Evolutionary conservation across 805 yeast species (phyloP), one percentile per base, ranked within the genome.

Genomic region (Kuraishia hungarica): DNA sequence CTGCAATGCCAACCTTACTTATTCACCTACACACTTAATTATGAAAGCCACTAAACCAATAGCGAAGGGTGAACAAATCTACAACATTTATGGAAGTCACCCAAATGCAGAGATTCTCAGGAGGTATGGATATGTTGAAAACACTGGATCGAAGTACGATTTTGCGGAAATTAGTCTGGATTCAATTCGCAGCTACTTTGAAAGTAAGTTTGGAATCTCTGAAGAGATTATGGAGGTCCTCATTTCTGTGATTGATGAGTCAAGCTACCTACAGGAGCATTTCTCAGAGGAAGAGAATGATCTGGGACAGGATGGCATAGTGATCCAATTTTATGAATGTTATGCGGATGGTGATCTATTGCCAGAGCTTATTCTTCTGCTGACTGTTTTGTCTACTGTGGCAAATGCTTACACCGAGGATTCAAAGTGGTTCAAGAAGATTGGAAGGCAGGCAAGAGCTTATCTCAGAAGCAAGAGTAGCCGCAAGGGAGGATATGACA

Each of bases 31-130:
- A 4, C 64, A 67, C 7, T 70, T 92, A 39, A 82, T 81, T n/a
- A 89, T 94, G 96, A 76, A 78, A 51, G 80, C 96, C 1, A 80
- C 80, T 8, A 79, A 78, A 55, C 68, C 72, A 2, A 92, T 93
- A 46, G 54, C 67, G 4, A 70, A 70, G 39, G 91, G 87, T 2
- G 86, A 82, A 35, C 98, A 94, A 65, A 74, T 93, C 2, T 92
- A 80, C 70, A 93, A 93, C 69, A 86, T 90, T 0, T 93, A 94
- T 67, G 96, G 97, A 0, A 94, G 91, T 50, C 84, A 88, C 60
- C 94, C 97, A 43, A 93, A 92, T 67, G 74, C 93, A n/a, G 98
- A 94, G 63, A 77, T 94, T 35, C 73, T 94, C 55, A 79, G 99
- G 63, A 79, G 96, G 56, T 93, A 93, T 62, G 99, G 99, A 0